phyloP scores from a whole-genome alignment of 1,284 basidiomycete genomes.

The Limonomyces culmigenus region DNA sequence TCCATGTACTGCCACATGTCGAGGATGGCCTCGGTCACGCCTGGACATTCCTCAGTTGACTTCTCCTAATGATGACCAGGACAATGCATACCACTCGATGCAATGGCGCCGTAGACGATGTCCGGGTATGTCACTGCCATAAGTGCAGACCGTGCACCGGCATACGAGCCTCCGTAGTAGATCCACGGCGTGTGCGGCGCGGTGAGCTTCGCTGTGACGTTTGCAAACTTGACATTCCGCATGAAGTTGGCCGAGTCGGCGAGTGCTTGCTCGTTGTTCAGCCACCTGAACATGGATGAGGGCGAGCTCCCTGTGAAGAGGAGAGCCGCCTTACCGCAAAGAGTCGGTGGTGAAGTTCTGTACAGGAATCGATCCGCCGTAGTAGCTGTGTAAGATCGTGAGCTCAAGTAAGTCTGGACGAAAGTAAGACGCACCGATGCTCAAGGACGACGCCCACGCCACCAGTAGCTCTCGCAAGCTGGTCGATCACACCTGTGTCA shows the following conservation, averaged over 20 bases:
- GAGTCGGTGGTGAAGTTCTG: constrained; percentile 66
- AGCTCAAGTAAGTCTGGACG: too few relatives aligned
- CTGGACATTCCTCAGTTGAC: constrained; percentile 19
- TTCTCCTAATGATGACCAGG: constrained; percentile 1
- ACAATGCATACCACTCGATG: constrained; percentile 53
- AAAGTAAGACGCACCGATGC: constrained; percentile 77
- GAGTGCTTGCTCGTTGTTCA: constrained; percentile 79
- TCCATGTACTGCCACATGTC: constrained; percentile 80
- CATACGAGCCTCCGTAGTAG: constrained; percentile 88
- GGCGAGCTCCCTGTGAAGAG: too few relatives aligned
- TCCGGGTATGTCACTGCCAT: constrained; percentile 82
- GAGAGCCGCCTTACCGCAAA: constrained; percentile 39
- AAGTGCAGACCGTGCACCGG: constrained; percentile 87
- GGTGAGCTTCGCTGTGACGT: constrained; percentile 53
- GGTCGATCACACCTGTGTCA: constrained; percentile 62
- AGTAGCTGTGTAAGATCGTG: too few relatives aligned
- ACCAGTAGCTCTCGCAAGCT: constrained; percentile 66
- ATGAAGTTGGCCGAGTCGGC: constrained; percentile 93
- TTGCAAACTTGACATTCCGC: constrained; percentile 57
- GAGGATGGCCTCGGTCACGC: constrained; percentile 57
- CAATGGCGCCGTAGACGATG: constrained; percentile 82
- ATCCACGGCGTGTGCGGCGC: constrained; percentile 73
- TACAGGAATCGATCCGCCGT: constrained; percentile 75
- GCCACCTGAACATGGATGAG: too few relatives aligned
- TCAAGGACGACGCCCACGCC: constrained; percentile 85